Base-by-base conservation (phyloP, 192 early-diverging fungal genomes). In the Entrophospora sp. region DNA sequence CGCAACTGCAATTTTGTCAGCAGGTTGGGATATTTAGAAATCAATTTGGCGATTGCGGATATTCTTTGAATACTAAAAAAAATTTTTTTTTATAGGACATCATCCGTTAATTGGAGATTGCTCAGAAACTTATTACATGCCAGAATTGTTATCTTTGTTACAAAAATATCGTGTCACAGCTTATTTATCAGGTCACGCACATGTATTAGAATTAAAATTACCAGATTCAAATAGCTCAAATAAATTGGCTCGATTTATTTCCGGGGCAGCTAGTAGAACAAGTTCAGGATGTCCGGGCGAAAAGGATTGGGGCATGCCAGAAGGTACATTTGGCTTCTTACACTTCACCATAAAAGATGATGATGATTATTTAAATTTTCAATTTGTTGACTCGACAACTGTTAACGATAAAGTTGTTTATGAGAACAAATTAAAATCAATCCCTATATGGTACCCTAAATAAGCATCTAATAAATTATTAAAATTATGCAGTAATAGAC, bases 51-150 rank as follows among this genome's bases (percentile, higher is more conserved):
- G n/a, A n/a, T n/a, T n/a, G n/a, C n/a, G n/a, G n/a, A n/a, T n/a
- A n/a, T n/a, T n/a, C n/a, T n/a, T n/a, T n/a, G n/a, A n/a, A n/a
- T 53, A 32, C n/a, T 53, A 31, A 32, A 16, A 28, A 30, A 6
- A n/a, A 31, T 31, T 53, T 27, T 32, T 27, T 53, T 24, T 30
- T 31, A 18, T 24, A 63, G 61, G 61, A 6, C 61, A 63, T 63
- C 61, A 63, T 32, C 42, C 44, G n/a, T 45, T 63, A 34, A 45
- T 63, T 32, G 61, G 61, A 4, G 16, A 27, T 10, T 63, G 61
- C 30, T 31, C 44, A 24, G 8, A 63, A 13, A 14, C 10, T 22
- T 20, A 34, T 63, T 10, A 44, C 20, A 34, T 63, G n/a, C 28
- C 28, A 8, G 10, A 31, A 32, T 25, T 63, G 18, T 27, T 28